Percentiles rank a stretch among this genome's conserved stretches.
Evolutionary conservation across 305 asterid species (phyloP).

Genomic region (Fraxinus paxiana): DNA sequence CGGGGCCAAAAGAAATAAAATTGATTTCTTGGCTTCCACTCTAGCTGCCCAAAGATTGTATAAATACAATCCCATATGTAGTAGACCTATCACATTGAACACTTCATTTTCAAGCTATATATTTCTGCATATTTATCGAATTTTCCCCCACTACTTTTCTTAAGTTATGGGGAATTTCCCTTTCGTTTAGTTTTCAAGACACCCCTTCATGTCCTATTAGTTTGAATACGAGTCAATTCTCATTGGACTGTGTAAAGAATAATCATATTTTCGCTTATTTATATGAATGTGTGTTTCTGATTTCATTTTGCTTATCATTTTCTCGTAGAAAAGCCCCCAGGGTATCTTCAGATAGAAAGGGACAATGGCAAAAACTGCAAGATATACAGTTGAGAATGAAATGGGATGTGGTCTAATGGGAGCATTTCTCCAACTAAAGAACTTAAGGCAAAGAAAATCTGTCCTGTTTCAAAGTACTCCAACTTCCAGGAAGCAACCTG

Average conservation of each 20-base stretch:
- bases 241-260: not conserved
- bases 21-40: conserved; percentile 50
- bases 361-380: conserved; percentile 35
- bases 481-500: conserved; percentile 11
- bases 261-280: not conserved
- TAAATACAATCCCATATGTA: conserved; percentile 18
- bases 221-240: not conserved
- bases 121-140: not conserved
- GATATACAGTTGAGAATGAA: conserved; percentile 27
- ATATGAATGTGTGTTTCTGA: not conserved
- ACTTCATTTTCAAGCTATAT: conserved; percentile 39
- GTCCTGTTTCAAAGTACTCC: conserved; percentile 6
- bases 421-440: conserved; percentile 31
- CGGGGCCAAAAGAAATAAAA: conserved; percentile 29
- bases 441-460: conserved; percentile 25
- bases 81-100: conserved; percentile 24
- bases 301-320: not conserved
- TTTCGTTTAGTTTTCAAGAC: not conserved
- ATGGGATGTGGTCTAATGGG: conserved; percentile 55
- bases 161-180: not conserved
- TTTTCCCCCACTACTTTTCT: not conserved
- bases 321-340: not conserved
- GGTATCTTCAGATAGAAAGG: not conserved
- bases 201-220: not conserved
- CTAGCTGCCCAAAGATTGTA: conserved; percentile 21